Conservation (phyloP, 1,284 basidiomycete genomes). For the Ustilago sp. region DNA sequence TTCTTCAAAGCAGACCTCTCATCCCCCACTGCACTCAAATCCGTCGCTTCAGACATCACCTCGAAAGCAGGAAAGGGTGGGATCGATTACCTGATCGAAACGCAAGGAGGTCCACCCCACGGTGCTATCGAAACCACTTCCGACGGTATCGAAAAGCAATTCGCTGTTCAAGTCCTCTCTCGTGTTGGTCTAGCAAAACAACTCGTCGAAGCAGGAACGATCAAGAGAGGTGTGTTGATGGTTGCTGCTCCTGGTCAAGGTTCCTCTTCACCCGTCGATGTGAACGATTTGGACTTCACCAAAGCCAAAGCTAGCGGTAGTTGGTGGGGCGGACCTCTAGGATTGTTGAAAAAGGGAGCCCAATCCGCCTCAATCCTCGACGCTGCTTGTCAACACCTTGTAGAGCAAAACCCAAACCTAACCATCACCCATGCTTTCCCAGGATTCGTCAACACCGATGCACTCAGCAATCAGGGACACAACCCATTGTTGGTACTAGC, state of each 20-base stretch:
- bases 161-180: conserved; percentile 69
- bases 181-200: conserved; percentile 68
- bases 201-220: conserved; percentile 61
- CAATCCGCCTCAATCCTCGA: conserved; percentile 53
- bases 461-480: conserved; percentile 64
- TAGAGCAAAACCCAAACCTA: conserved; percentile 53
- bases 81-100: conserved; percentile 69
- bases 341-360: conserved; percentile 37
- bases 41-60: conserved; percentile 54
- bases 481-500: conserved; percentile 59
- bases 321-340: conserved; percentile 44
- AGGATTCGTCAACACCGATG: conserved; percentile 62
- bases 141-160: conserved; percentile 62
- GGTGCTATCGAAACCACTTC: conserved; percentile 20
- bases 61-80: conserved; percentile 55
- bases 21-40: conserved; percentile 55
- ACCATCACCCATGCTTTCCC: conserved; percentile 61
- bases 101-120: conserved; percentile 64
- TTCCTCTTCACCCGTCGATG: conserved; percentile 40
- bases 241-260: conserved; percentile 65
- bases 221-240: conserved; percentile 65
- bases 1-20: conserved; percentile 70
- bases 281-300: conserved; percentile 64
- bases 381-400: conserved; percentile 29
- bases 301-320: conserved; percentile 41